Base-by-base conservation (phyloP, 2,329 filamentous ascomycete genomes). In the Exophiala viscosa region DNA sequence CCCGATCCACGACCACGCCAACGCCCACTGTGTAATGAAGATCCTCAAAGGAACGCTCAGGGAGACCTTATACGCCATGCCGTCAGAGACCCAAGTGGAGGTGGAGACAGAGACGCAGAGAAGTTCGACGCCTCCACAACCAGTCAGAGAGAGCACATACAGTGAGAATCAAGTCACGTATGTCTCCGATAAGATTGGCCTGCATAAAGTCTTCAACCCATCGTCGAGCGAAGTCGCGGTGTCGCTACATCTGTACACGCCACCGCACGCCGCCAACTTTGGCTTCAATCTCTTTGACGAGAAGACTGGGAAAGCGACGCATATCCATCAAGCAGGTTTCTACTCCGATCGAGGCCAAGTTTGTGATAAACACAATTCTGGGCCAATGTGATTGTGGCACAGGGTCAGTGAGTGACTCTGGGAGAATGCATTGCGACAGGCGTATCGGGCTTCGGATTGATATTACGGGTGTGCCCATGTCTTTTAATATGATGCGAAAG, bases 11-110 rank as follows among this genome's bases (percentile, higher is more conserved):
- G 91, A 96, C 68, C 87, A 90, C 70, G 86, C 85, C 66, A 88
- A 92, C 57, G 88, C 90, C 35, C 91, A 96, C 69, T 96, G 91
- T 71, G 76, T 96, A 62, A 96, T 96, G 89, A 95, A 85, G 76
- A 84, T 92, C 60, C 79, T 96, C 58, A 84, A 83, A 62, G 91
- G 91, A 41, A 80, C 77, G 57, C 75, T 96, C 55, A 87, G 83
- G 62, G 91, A 96, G 74, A 91, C 88, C 14, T 81, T 88, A 54
- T 96, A 89, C 70, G 79, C 80, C 46, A 90, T 87, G 73, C 90
- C 90, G 71, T 45, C 68, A 69, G 50, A 66, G 69, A 47, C 68
- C 68, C 35, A 5, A 4, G 8, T 7, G 2, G 13, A 23, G 39
- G 53, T 2, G 14, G 20, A 7, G 40, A 14, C 8, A 31, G 40